Evolutionary conservation across 306 rosid genomes (phyloP).

Genomic region (Adenanthera pavonina): DNA sequence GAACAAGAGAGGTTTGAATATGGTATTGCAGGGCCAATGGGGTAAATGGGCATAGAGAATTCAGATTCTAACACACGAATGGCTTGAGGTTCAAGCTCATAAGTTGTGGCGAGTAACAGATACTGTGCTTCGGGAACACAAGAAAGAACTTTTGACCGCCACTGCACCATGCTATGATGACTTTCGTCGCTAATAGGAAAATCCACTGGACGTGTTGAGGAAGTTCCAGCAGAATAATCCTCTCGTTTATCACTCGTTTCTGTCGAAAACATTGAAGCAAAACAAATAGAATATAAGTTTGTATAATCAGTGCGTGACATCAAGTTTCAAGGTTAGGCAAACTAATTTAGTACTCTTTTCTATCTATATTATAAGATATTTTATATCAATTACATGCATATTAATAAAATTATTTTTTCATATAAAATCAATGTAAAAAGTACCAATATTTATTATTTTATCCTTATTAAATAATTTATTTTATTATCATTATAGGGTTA

Average conservation of each 20-base stretch:
- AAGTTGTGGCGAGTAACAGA: conserved; percentile 44
- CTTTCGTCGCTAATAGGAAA: not conserved
- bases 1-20: conserved; percentile 4
- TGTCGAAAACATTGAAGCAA: not conserved
- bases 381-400: too few relatives aligned
- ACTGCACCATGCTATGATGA: not conserved
- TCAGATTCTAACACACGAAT: conserved; percentile 44
- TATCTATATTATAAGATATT: too few relatives aligned
- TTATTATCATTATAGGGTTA: too few relatives aligned
- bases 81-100: conserved; percentile 52
- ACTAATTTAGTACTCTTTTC: too few relatives aligned
- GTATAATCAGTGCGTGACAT: too few relatives aligned
- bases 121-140: conserved; percentile 52
- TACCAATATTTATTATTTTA: too few relatives aligned
- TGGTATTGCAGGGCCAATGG: conserved; percentile 52
- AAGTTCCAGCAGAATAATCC: not conserved
- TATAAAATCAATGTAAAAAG: too few relatives aligned
- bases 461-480: too few relatives aligned
- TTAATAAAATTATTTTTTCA: too few relatives aligned
- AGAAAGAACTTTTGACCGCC: not conserved
- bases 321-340: too few relatives aligned
- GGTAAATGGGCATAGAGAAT: conserved; percentile 47
- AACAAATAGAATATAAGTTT: not conserved
- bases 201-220: not conserved
- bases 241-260: not conserved